These are phyloP conservation scores for Coemansia umbellata DNA, from an alignment of 192 early-diverging fungal genomes.

Conservation along the genomic window DNA sequence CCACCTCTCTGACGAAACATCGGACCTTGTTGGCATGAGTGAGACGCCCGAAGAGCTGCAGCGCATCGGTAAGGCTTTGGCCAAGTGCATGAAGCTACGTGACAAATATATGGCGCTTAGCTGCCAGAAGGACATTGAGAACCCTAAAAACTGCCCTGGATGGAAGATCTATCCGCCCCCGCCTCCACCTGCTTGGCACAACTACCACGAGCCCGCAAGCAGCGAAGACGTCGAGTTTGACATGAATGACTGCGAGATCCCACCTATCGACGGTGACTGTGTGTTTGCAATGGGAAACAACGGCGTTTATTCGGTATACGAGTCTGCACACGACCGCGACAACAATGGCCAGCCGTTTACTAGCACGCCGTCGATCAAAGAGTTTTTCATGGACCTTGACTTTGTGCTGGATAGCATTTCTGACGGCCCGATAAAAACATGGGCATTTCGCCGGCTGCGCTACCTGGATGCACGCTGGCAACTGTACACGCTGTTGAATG, in stretches of 20 bases:
- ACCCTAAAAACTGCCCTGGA: constrained; percentile 72
- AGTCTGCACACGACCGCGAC: neutral
- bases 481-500: constrained; percentile 87
- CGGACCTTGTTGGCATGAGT: constrained; percentile 25
- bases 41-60: constrained; percentile 32
- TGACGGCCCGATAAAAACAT: constrained; percentile 90
- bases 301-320: constrained; percentile 64
- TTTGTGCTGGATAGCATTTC: constrained; percentile 70
- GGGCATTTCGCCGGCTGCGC: constrained; percentile 81
- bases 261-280: neutral
- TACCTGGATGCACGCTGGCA: constrained; percentile 93
- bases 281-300: constrained; percentile 53
- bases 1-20: constrained; percentile 4
- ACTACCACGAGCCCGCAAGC: constrained; percentile 25
- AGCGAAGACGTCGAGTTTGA: constrained; percentile 11
- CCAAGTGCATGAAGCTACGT: constrained; percentile 73
- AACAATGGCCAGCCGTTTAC: constrained; percentile 31
- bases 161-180: constrained; percentile 89
- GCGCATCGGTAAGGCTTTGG: constrained; percentile 46
- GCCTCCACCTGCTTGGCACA: constrained; percentile 68
- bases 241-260: constrained; percentile 12
- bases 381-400: constrained; percentile 86
- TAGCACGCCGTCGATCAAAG: constrained; percentile 66
- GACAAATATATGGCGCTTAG: constrained; percentile 78
- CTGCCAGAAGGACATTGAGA: constrained; percentile 70